These are phyloP conservation scores for Rosa lucieae DNA, from an alignment of 306 rosid genomes.

Conservation along the genomic window DNA sequence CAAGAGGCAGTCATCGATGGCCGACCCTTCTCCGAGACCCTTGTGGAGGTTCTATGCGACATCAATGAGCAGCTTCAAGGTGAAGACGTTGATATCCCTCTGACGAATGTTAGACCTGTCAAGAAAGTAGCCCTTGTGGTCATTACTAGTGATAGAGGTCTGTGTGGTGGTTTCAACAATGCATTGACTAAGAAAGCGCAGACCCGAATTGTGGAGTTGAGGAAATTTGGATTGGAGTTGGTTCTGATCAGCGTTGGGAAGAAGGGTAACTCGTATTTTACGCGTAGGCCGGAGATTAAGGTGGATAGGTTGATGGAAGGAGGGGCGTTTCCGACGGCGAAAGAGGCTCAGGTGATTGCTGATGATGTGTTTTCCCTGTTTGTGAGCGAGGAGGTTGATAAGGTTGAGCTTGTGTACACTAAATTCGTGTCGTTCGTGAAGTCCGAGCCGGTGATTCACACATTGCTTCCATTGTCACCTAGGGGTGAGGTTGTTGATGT, in stretches of 20 bases:
- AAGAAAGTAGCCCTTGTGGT: constrained; percentile 59
- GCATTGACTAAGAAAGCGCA: constrained; percentile 48
- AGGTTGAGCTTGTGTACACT: constrained; percentile 70
- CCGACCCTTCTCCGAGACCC: constrained; percentile 64
- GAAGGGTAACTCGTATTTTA: constrained; percentile 59
- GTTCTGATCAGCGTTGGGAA: constrained; percentile 69
- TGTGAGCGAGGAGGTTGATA: constrained; percentile 74
- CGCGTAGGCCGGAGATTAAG: constrained; percentile 23
- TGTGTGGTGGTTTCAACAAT: constrained; percentile 74
- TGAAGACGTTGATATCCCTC: constrained; percentile 53
- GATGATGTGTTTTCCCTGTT: constrained; percentile 69
- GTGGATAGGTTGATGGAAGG: constrained; percentile 54
- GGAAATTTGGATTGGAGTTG: constrained; percentile 43
- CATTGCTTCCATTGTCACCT: constrained; percentile 62
- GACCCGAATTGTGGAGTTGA: constrained; percentile 43
- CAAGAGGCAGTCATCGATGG: constrained; percentile 75
- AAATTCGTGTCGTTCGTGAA: constrained; percentile 61
- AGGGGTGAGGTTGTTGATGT: constrained; percentile 47
- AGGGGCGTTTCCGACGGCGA: constrained; percentile 46
- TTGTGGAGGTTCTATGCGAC: constrained; percentile 47
- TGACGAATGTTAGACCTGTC: constrained; percentile 47
- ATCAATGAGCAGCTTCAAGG: constrained; percentile 50
- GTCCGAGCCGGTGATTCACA: constrained; percentile 63
- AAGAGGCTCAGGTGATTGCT: constrained; percentile 75
- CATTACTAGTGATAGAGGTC: constrained; percentile 62